phyloP scores from a whole-genome alignment of 1,139 yeast species.

The Saccharomyces pastorianus region DNA sequence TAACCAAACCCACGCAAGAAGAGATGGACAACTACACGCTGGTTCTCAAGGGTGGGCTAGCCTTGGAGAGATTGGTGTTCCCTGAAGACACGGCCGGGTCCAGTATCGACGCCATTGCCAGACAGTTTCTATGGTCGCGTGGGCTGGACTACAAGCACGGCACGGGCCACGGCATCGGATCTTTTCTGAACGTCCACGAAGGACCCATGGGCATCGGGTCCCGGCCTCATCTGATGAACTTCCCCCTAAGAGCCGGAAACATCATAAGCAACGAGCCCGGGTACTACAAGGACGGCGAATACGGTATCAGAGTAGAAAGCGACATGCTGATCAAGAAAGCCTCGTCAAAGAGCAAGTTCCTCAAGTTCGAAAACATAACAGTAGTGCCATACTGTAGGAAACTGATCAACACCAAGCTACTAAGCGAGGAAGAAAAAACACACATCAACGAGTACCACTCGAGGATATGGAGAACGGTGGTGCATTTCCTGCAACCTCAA shows the following conservation, averaged over 20 bases:
- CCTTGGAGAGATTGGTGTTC: slow-evolving; percentile 66
- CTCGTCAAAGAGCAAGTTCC: slow-evolving; percentile 45
- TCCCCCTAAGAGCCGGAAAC: slow-evolving; percentile 48
- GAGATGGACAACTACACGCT: slow-evolving; percentile 73
- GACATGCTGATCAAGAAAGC: slow-evolving; percentile 48
- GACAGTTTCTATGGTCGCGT: slow-evolving; percentile 78
- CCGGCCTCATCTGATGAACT: slow-evolving; percentile 34
- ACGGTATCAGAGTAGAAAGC: slow-evolving; percentile 90
- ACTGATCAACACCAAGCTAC: slow-evolving; percentile 50
- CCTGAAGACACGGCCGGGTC: slow-evolving; percentile 86
- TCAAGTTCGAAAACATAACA: slow-evolving; percentile 79
- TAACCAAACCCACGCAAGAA: slow-evolving; percentile 57
- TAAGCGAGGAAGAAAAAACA: slow-evolving; percentile 52
- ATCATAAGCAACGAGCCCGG: slow-evolving; percentile 94
- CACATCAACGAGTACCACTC: slow-evolving; percentile 68
- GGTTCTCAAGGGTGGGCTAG: slow-evolving; percentile 86
- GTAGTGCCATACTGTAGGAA: slow-evolving; percentile 78
- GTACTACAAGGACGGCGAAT: slow-evolving; percentile 82
- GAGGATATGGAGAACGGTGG: slow-evolving; percentile 51
- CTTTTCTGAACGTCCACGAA: slow-evolving; percentile 89
- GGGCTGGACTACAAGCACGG: slow-evolving; percentile 95
- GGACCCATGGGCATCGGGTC: slow-evolving; percentile 92
- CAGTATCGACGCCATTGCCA: slow-evolving; percentile 76
- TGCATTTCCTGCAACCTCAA: slow-evolving; percentile 41
- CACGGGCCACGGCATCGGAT: slow-evolving; percentile 96